phyloP scores from a whole-genome alignment of 1,284 basidiomycete species.

The Pseudozyma hubeiensis region DNA sequence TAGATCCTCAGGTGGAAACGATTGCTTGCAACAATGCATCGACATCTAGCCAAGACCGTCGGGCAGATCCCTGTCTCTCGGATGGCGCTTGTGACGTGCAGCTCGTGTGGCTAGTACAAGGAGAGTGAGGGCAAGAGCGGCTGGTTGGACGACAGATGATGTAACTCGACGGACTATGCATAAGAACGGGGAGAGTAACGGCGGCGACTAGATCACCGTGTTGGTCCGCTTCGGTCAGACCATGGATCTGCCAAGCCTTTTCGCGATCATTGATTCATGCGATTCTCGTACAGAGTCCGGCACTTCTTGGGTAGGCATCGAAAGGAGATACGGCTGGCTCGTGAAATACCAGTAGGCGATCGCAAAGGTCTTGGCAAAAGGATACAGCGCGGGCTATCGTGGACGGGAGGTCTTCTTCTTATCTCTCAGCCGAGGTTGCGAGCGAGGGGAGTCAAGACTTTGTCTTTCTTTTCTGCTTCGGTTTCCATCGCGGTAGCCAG shows the following conservation, averaged over 20 bases:
- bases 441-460: slow-evolving; percentile 15
- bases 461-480: background rate
- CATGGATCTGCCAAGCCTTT: background rate
- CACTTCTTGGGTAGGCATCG: background rate
- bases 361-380: slow-evolving; percentile 4
- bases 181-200: background rate
- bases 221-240: background rate
- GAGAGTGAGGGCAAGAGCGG: no score
- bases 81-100: background rate
- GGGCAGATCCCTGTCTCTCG: background rate
- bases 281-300: background rate
- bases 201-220: background rate
- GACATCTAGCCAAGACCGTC: slow-evolving; percentile 9
- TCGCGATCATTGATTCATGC: background rate
- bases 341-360: background rate
- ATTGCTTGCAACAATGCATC: background rate
- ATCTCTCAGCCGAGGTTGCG: slow-evolving; percentile 15
- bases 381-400: background rate
- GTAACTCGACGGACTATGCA: no score
- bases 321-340: background rate
- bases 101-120: no score
- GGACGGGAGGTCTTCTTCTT: background rate
- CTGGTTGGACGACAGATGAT: no score
- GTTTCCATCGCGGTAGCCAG: no score
- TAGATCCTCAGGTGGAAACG: no score